A percentile compares a stretch with the other conserved stretches of the same genome.
Conservation (phyloP, 1,284 basidiomycete genomes). For the Austroboletus novae-zelandiae region DNA sequence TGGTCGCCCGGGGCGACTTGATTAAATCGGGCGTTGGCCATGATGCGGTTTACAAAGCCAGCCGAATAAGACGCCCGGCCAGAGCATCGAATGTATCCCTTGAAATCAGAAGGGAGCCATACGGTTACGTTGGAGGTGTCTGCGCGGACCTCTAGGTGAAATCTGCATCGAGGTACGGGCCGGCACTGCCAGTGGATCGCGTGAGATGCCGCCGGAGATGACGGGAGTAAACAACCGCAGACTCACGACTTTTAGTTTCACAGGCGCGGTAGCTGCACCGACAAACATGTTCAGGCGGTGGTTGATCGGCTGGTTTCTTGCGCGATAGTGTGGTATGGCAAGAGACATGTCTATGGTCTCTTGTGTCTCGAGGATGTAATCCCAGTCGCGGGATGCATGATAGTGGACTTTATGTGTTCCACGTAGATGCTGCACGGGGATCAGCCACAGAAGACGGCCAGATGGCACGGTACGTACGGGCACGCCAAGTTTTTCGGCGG, state of each 20-base stretch:
- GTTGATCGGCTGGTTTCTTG: conserved; percentile 63
- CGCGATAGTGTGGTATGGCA: conserved; percentile 71
- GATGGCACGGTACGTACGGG: conserved; percentile 12
- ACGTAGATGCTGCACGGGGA: conserved; percentile 11
- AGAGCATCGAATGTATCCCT: conserved; percentile 57
- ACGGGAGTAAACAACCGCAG: background rate
- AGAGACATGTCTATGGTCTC: conserved; percentile 61
- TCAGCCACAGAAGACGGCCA: conserved; percentile 1
- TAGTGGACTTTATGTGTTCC: conserved; percentile 61
- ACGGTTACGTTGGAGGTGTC: conserved; percentile 61
- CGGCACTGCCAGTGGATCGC: conserved; percentile 51
- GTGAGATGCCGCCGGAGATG: background rate
- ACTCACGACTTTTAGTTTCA: conserved; percentile 71
- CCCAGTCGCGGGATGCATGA: conserved; percentile 52
- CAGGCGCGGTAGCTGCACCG: conserved; percentile 46
- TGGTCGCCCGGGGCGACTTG: conserved; percentile 39
- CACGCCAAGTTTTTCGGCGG: conserved; percentile 15
- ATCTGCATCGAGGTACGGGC: conserved; percentile 55
- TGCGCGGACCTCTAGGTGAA: conserved; percentile 63
- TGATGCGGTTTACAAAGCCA: conserved; percentile 68
- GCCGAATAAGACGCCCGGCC: conserved; percentile 60
- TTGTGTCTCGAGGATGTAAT: conserved; percentile 56
- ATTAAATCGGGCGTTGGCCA: conserved; percentile 58
- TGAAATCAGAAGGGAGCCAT: conserved; percentile 76
- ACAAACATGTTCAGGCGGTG: conserved; percentile 70